Evolutionary conservation across 108 stramenopile genomes (phyloP).

Genomic region (Mediolabrus comicus): DNA sequence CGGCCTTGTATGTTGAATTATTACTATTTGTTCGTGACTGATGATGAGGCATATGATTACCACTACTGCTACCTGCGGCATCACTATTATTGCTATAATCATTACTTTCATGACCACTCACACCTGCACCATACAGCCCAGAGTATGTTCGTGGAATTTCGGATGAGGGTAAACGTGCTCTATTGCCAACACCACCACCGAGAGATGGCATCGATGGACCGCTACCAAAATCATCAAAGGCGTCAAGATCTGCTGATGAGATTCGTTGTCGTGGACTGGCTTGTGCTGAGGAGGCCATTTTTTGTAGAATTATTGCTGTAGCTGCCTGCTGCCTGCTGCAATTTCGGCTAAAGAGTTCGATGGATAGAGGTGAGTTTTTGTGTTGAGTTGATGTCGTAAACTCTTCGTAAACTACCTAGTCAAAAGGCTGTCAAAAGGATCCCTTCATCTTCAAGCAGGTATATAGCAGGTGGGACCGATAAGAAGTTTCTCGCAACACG

Average conservation of each 20-base stretch:
- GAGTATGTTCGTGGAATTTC: constrained; percentile 82
- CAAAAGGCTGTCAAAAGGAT: too few relatives aligned
- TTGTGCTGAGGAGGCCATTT: constrained; percentile 39
- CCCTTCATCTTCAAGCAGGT: too few relatives aligned
- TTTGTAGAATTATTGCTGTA: too few relatives aligned
- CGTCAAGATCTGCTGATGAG: constrained; percentile 22
- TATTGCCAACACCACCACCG: constrained; percentile 5
- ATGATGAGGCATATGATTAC: neutral
- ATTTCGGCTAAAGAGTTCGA: too few relatives aligned
- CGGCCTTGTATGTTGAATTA: neutral
- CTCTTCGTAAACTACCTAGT: too few relatives aligned
- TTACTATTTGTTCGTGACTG: neutral
- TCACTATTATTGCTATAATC: neutral
- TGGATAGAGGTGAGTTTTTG: too few relatives aligned
- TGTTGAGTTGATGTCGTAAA: too few relatives aligned
- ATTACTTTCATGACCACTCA: constrained; percentile 1
- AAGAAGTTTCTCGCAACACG: too few relatives aligned
- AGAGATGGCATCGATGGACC: neutral
- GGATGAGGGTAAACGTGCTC: constrained; percentile 63
- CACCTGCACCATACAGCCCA: constrained; percentile 67
- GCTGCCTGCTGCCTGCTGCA: too few relatives aligned
- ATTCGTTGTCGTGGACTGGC: constrained; percentile 35
- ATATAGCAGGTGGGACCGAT: too few relatives aligned
- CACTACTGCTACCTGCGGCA: neutral
- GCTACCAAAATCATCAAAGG: neutral